Conservation (phyloP, 305 asterid species). For the Solanum hybrid region DNA sequence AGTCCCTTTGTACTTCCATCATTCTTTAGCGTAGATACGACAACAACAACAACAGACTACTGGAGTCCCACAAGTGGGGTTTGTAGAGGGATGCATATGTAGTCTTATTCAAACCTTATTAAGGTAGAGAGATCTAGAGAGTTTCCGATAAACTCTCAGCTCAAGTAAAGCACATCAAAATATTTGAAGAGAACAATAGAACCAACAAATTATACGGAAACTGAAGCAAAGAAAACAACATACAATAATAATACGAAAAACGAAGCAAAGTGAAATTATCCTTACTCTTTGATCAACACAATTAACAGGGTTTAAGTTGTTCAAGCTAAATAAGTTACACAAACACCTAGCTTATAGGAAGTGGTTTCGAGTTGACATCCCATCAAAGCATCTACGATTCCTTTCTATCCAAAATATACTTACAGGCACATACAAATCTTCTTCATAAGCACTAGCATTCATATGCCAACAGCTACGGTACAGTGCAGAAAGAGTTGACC, state of each 20-base stretch:
- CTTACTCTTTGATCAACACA: neutral
- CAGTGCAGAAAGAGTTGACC: neutral
- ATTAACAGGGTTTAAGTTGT: neutral
- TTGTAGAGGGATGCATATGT: neutral
- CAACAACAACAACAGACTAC: accelerated
- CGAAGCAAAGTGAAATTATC: neutral
- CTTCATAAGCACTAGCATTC: neutral
- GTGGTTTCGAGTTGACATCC: neutral
- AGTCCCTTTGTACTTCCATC: neutral
- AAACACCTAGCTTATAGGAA: neutral
- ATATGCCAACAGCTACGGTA: neutral
- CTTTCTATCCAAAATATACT: neutral
- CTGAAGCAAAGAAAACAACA: neutral
- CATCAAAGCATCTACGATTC: neutral
- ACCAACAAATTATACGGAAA: neutral
- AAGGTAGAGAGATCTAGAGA: neutral
- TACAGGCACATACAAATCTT: neutral
- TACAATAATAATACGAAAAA: neutral
- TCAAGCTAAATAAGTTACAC: neutral
- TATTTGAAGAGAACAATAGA: neutral
- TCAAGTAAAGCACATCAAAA: neutral
- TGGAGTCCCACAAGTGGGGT: neutral
- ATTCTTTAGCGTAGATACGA: neutral
- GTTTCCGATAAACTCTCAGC: neutral
- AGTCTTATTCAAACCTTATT: neutral